phyloP scores from a whole-genome alignment of 768 basidiomycete genomes.

The Calocybe cyanea region DNA sequence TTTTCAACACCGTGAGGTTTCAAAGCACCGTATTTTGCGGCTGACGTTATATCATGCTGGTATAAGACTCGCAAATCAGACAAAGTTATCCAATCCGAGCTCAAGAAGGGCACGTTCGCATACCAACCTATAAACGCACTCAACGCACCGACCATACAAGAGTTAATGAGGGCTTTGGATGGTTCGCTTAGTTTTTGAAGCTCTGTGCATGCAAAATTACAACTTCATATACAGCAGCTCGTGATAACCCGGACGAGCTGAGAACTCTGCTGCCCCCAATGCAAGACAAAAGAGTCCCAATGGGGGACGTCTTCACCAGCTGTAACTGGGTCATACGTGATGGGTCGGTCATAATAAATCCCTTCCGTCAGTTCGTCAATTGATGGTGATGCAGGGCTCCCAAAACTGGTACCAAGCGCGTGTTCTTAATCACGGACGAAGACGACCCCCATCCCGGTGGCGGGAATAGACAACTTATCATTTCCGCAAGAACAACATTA shows the following conservation, averaged over 20 bases:
- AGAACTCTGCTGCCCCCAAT: conserved; percentile 62
- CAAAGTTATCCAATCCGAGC: conserved; percentile 40
- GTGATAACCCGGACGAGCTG: conserved; percentile 58
- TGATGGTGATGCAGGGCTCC: conserved; percentile 50
- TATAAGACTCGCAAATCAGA: conserved; percentile 40
- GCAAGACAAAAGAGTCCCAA: conserved; percentile 56
- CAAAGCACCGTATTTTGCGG: background rate
- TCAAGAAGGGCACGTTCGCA: conserved; percentile 66
- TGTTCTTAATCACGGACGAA: conserved; percentile 91
- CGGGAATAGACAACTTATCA: conserved; percentile 56
- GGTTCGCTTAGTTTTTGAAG: conserved; percentile 37
- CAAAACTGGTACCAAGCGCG: conserved; percentile 86
- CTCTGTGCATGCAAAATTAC: background rate
- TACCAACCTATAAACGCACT: conserved; percentile 77
- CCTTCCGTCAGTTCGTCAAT: background rate
- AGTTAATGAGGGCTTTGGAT: conserved; percentile 73
- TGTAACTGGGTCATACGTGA: conserved; percentile 89
- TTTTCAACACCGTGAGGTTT: conserved; percentile 85
- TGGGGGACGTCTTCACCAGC: conserved; percentile 88
- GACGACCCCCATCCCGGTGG: conserved; percentile 67
- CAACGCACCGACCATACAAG: conserved; percentile 77
- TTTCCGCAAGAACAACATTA: conserved; percentile 69
- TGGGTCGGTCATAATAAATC: conserved; percentile 47
- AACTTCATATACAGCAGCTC: conserved; percentile 43
- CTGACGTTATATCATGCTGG: conserved; percentile 1